A percentile compares a stretch with the other conserved stretches of the same genome.
phyloP scores from a whole-genome alignment of 2,329 filamentous ascomycete species.

The Gyromitra esculenta region DNA sequence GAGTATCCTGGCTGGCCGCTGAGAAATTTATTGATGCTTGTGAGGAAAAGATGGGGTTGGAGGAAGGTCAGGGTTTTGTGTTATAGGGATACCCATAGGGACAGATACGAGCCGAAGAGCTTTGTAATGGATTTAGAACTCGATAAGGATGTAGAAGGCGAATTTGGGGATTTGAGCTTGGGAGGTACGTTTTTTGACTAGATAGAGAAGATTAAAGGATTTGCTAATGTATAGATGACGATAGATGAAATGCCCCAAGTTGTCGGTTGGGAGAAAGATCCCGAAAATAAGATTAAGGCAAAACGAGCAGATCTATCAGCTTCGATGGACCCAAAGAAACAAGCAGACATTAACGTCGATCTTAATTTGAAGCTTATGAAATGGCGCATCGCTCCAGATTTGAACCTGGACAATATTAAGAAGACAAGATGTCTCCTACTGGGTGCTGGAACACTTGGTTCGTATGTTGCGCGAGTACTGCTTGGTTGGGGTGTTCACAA shows the following conservation, averaged over 20 bases:
- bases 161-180: slow-evolving; percentile 52
- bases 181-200: slow-evolving; percentile 59
- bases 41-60: slow-evolving; percentile 82
- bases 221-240: slow-evolving; percentile 12
- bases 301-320: slow-evolving; percentile 84
- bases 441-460: slow-evolving; percentile 90
- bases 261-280: slow-evolving; percentile 92
- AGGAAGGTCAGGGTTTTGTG: slow-evolving; percentile 83
- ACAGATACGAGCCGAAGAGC: slow-evolving; percentile 81
- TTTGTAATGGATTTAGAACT: slow-evolving; percentile 76
- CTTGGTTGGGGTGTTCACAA: slow-evolving; percentile 96
- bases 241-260: slow-evolving; percentile 76
- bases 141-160: slow-evolving; percentile 61
- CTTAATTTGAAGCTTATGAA: slow-evolving; percentile 98
- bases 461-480: slow-evolving; percentile 89
- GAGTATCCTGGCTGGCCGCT: slow-evolving; percentile 92
- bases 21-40: slow-evolving; percentile 84
- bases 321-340: slow-evolving; percentile 82
- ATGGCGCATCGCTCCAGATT: slow-evolving; percentile 90
- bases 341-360: slow-evolving; percentile 94
- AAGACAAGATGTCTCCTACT: slow-evolving; percentile 88
- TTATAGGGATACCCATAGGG: slow-evolving; percentile 83
- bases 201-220: slow-evolving; percentile 17
- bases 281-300: slow-evolving; percentile 78
- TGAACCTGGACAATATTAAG: slow-evolving; percentile 89